A percentile compares a stretch with the other conserved stretches of the same genome.
These are phyloP conservation scores for Lagenidium giganteum DNA, from an alignment of 352 stramenopile species.

Conservation along the genomic window DNA sequence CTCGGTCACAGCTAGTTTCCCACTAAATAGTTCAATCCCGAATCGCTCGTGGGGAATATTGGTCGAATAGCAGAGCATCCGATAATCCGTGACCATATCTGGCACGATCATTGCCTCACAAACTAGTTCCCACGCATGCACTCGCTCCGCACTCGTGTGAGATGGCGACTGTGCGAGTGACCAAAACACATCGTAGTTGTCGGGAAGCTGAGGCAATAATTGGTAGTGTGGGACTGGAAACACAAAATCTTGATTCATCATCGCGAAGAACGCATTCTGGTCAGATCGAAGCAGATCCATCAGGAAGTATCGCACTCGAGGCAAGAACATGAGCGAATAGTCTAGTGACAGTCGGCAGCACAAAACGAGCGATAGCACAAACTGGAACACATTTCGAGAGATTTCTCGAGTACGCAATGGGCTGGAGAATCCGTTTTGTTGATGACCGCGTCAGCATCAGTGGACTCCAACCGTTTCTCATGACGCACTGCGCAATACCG, in stretches of 20 bases:
- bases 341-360: slow-evolving; percentile 3
- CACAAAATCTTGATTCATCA: not conserved
- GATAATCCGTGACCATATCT: not conserved
- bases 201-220: too few relatives aligned
- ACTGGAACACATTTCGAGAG: slow-evolving; percentile 1
- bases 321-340: too few relatives aligned
- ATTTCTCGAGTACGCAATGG: slow-evolving; percentile 1
- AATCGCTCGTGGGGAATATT: too few relatives aligned
- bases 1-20: too few relatives aligned
- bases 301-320: too few relatives aligned
- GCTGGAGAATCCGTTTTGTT: slow-evolving; percentile 5
- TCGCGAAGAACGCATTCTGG: slow-evolving; percentile 1
- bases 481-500: slow-evolving; percentile 13
- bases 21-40: too few relatives aligned
- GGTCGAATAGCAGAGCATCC: slow-evolving; percentile 11
- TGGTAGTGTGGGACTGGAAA: not conserved
- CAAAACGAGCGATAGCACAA: slow-evolving; percentile 9
- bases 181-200: slow-evolving; percentile 18
- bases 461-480: not conserved
- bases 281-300: too few relatives aligned
- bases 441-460: not conserved
- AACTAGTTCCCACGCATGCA: slow-evolving; percentile 1
- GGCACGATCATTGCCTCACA: slow-evolving; percentile 3
- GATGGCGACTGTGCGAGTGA: not conserved
- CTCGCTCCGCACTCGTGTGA: slow-evolving; percentile 5